Evolutionary conservation across 495 filamentous ascomycete species (phyloP), one percentile per base, ranked within the genome.

Genomic region (Penicillium crystallinum): DNA sequence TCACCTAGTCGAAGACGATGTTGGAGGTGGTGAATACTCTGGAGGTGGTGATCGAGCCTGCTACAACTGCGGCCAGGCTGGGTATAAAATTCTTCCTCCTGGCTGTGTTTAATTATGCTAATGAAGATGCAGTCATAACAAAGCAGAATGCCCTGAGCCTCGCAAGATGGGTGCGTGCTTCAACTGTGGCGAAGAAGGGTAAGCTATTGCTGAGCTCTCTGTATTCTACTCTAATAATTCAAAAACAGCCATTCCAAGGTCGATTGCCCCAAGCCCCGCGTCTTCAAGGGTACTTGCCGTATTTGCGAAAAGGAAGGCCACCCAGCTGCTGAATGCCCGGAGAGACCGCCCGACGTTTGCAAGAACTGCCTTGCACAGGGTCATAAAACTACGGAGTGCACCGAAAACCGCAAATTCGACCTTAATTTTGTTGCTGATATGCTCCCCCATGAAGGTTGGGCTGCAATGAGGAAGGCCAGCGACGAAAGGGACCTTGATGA

Each of bases 11-110:
- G 14, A 33, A 1, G 23, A 14, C 36, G 19, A 14, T 15, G 36
- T 18, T 9, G 29, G 11, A 4, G 29, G 21, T 15, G 18, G 9
- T 33, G 22, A 30, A 14, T 36, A 25, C 11, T 21, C n/a, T n/a
- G 22, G 34, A n/a, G 34, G 34, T 12, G 37, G 15, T 40, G 38
- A 42, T 10, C 48, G 48, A 5, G 78, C 73, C 29, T 95, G 89
- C 72, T 95, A 83, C 78, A 91, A 90, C 63, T 95, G 90, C 55
- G 87, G 85, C 31, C 68, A 90, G 61, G 67, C 76, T 52, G 88
- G 87, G 86, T 86, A 75, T 70, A 73, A 52, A 7, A 6, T 22
- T 34, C 17, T 4, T 18, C n/a, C 10, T 11, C 19, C n/a, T 31
- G 37, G 8, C 0, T 17, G 8, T 41, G 11, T 3, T 18, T 11